Conservation (phyloP, 768 basidiomycete species). For the Naematelia aurantialba region DNA sequence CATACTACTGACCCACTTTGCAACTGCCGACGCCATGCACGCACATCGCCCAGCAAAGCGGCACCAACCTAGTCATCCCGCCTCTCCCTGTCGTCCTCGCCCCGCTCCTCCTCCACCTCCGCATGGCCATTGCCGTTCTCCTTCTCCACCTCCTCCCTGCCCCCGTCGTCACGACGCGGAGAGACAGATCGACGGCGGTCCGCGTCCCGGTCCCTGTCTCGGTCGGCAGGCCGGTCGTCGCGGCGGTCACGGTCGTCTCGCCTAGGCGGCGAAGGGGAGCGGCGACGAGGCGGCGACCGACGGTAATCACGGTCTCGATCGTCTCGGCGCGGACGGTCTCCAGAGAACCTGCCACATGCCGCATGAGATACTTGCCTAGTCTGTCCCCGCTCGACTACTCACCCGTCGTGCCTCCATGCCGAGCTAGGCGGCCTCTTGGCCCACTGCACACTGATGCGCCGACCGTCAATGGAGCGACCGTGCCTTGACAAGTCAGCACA, state of each 20-base stretch:
- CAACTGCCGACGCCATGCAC: too few species aligned
- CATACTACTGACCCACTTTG: too few species aligned
- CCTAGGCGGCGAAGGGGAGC: slow-evolving; percentile 25
- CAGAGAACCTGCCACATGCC: slow-evolving; percentile 7
- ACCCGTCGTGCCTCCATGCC: slow-evolving; percentile 69
- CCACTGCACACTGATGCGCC: slow-evolving; percentile 67
- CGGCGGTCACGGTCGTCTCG: slow-evolving; percentile 15
- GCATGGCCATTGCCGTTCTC: slow-evolving; percentile 16
- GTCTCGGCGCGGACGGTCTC: background rate
- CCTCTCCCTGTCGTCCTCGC: slow-evolving; percentile 52
- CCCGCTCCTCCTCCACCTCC: slow-evolving; percentile 17
- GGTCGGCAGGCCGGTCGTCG: slow-evolving; percentile 9
- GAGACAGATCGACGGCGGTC: slow-evolving; percentile 47
- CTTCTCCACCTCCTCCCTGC: slow-evolving; percentile 13
- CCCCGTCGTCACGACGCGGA: slow-evolving; percentile 37
- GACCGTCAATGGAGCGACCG: slow-evolving; percentile 69
- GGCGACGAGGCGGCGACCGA: slow-evolving; percentile 45
- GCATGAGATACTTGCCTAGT: background rate
- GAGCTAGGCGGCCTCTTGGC: slow-evolving; percentile 72
- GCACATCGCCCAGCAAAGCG: background rate
- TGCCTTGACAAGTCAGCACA: slow-evolving; percentile 57
- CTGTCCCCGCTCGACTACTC: slow-evolving; percentile 44
- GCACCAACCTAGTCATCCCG: slow-evolving; percentile 25
- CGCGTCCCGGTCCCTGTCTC: slow-evolving; percentile 51
- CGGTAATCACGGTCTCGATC: slow-evolving; percentile 58